These are phyloP conservation scores for Irpex lacteus DNA, from an alignment of 1,284 basidiomycete genomes.

Conservation along the genomic window DNA sequence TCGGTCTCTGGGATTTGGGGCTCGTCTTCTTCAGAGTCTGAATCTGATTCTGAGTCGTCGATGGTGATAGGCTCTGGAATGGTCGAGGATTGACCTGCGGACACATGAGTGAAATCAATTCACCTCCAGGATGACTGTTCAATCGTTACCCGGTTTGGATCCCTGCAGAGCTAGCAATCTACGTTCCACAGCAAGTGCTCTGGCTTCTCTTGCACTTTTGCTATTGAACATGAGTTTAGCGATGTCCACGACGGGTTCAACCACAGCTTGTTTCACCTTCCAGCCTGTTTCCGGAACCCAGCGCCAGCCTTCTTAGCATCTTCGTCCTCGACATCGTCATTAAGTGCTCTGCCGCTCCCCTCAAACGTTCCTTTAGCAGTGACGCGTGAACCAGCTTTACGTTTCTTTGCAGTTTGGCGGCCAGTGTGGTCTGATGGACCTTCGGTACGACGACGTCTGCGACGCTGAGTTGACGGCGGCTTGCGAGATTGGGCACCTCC, in stretches of 20 bases:
- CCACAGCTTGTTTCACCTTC: conserved; percentile 43
- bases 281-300: conserved; percentile 68
- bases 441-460: conserved; percentile 37
- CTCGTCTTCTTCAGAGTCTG: conserved; percentile 30
- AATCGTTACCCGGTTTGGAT: conserved; percentile 23
- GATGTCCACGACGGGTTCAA: not conserved
- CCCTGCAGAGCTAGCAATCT: conserved; percentile 46
- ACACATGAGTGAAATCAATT: not conserved
- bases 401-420: conserved; percentile 57
- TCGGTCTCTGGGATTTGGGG: conserved; percentile 50
- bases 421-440: conserved; percentile 56
- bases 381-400: conserved; percentile 68
- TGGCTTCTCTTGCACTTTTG: conserved; percentile 71
- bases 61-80: conserved; percentile 14
- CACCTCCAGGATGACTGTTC: not conserved
- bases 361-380: conserved; percentile 56
- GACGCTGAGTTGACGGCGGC: conserved; percentile 47
- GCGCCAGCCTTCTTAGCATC: conserved; percentile 42
- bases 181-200: conserved; percentile 68
- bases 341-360: conserved; percentile 53
- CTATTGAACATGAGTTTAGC: conserved; percentile 31
- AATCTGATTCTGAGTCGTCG: conserved; percentile 20
- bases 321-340: conserved; percentile 39
- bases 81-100: conserved; percentile 14
- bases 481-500: conserved; percentile 72